Evolutionary conservation across 108 stramenopile species (phyloP).

Genomic region (Nannochloropsis salina): DNA sequence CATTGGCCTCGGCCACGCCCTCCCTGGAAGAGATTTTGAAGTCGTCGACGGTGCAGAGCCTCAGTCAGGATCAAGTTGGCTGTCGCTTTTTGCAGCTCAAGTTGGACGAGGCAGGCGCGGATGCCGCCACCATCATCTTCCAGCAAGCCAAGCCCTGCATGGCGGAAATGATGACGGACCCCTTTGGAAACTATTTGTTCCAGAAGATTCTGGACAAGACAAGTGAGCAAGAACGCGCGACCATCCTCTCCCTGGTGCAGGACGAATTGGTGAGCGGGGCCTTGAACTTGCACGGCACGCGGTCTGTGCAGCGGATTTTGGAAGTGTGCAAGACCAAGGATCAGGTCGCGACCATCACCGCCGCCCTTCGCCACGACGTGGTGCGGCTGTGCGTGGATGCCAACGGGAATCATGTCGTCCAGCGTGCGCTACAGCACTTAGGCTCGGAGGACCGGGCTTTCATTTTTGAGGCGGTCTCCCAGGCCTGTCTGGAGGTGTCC

Average conservation of each 20-base stretch:
- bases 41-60: neutral
- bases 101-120: slow-evolving; percentile 81
- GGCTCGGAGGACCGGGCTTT: slow-evolving; percentile 76
- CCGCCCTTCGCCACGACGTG: slow-evolving; percentile 72
- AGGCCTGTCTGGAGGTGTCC: slow-evolving; percentile 75
- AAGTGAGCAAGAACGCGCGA: slow-evolving; percentile 71
- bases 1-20: slow-evolving; percentile 22
- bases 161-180: slow-evolving; percentile 92
- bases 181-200: slow-evolving; percentile 95
- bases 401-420: slow-evolving; percentile 95
- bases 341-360: slow-evolving; percentile 65
- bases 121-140: slow-evolving; percentile 73
- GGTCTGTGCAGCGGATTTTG: slow-evolving; percentile 93
- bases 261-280: slow-evolving; percentile 80
- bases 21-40: slow-evolving; percentile 36
- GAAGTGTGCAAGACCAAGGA: slow-evolving; percentile 69
- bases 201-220: slow-evolving; percentile 92
- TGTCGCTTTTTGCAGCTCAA: slow-evolving; percentile 91
- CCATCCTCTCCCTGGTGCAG: slow-evolving; percentile 72
- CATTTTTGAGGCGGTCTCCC: slow-evolving; percentile 74
- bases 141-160: slow-evolving; percentile 85
- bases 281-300: slow-evolving; percentile 89
- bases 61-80: slow-evolving; percentile 69
- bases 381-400: slow-evolving; percentile 91
- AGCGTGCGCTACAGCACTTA: slow-evolving; percentile 83